phyloP scores from a whole-genome alignment of 176 grass and related monocot species.

The Oryza meyeriana region DNA sequence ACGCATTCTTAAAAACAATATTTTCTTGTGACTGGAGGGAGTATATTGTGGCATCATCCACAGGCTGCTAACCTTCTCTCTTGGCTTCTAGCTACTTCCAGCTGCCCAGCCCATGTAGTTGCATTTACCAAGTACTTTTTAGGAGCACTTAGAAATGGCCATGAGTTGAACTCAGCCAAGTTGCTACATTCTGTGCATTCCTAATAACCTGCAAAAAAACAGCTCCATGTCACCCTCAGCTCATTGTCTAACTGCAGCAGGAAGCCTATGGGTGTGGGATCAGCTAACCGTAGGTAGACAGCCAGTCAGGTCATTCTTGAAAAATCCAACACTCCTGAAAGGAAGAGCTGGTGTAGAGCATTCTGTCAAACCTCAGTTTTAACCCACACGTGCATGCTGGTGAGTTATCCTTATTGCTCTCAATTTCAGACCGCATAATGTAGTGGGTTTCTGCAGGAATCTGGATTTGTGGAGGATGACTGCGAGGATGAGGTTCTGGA shows the following conservation, averaged over 20 bases:
- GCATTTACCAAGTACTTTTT: not conserved
- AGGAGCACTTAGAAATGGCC: not conserved
- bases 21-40: too few relatives aligned
- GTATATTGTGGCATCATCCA: not conserved
- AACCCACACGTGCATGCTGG: not conserved
- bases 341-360: not conserved
- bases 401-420: not conserved
- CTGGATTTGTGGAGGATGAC: too few relatives aligned
- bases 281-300: not conserved
- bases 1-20: too few relatives aligned
- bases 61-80: not conserved
- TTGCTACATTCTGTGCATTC: not conserved
- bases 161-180: not conserved
- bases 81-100: not conserved
- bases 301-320: not conserved
- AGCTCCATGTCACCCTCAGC: not conserved
- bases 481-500: not conserved
- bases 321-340: not conserved
- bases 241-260: not conserved
- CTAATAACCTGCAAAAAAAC: not conserved
- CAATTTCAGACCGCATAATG: not conserved
- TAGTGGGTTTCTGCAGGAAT: not conserved
- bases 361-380: not conserved
- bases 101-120: not conserved
- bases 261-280: not conserved